Evolutionary conservation across 2,329 filamentous ascomycete species (phyloP), one percentile per base, ranked within the genome.

Genomic region (Macrophomina pseudophaseolina): DNA sequence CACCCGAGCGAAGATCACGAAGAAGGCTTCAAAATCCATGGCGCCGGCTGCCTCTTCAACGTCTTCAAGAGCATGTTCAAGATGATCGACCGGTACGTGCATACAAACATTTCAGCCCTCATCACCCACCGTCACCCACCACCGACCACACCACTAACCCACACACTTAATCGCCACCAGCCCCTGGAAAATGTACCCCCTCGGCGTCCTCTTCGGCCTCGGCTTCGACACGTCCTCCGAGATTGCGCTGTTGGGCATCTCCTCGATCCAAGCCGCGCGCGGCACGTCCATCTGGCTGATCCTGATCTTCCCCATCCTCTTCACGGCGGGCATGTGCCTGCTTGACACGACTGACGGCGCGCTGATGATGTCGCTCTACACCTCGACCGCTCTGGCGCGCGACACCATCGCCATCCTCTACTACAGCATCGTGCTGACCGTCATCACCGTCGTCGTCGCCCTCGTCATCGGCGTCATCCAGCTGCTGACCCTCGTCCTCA

Each of bases 151-250:
- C 23, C 23, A 2, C 23, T 23, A 3, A 23, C 23, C 23, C 23
- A 1, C 23, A 23, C 23, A 23, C 23, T 23, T 23, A 5, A 18
- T 16, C 28, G 30, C 48, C 32, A 30, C 56, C 23, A 80, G 86
- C 5, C 91, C 92, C 0, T 98, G 94, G 94, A 98, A 98, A 78
- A 97, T 97, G 93, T 95, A 96, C 71, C 93, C 93, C 0, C 82
- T 97, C 0, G 94, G 94, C 0, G 85, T 98, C 0, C 81, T 98
- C 4, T 98, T 84, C 66, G 95, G 94, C 0, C 83, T 98, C 0
- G 95, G 94, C 0, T 98, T 99, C 76, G 95, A 98, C 76, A 98
- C 95, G 0, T 96, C 91, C 48, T 97, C 92, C 7, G 94, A 99
- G 77, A 92, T 98, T 73, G 94, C 95, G 0, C 85, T 99, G 7